Evolutionary conservation across 768 basidiomycete species (phyloP), one percentile per base, ranked within the genome.

Genomic region (Tricholoma sp.): DNA sequence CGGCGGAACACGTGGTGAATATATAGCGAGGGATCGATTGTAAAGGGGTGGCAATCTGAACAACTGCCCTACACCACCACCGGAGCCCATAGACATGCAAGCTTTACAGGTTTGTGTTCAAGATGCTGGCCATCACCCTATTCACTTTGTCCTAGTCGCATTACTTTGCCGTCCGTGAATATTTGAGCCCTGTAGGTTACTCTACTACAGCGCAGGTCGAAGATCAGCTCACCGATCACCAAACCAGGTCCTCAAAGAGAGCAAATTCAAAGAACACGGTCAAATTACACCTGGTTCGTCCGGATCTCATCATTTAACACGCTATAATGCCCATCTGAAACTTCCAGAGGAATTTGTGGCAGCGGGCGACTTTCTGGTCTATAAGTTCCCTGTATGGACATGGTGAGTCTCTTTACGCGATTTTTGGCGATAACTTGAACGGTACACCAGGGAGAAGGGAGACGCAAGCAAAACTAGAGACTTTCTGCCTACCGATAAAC

Each of bases 201-300:
- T 41, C 29, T 18, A 51, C 52, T 32, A 41, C 21, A 53, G 58
- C 59, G 64, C 60, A 57, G 55, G 60, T 43, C 60, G 50, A 61
- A 63, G 70, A 72, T 69, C 66, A 67, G 59, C 67, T 72, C 59
- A 71, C 60, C 65, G 62, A 69, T 69, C 65, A 58, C 63, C 69
- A 39, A 61, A 63, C 43, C 61, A 97, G 94, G 94, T 99, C 21
- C 83, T 98, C 63, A 92, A 88, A 68, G 95, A 98, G 76, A 94
- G 91, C 76, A 98, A 98, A 72, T 99, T 99, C 81, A 98, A 96
- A 72, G 97, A 99, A 72, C 92, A 96, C 66, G 97, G 97, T 6
- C 82, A 95, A 54, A 95, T 98, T 64, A 97, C 91, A 16, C 94
- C 94, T 59, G 94, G 92, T 94, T 56, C 59, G 82, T 72, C 37